A percentile compares a stretch with the other conserved stretches of the same genome.
phyloP scores from a whole-genome alignment of 352 stramenopile genomes.

The Elongisporangium prolatum region DNA sequence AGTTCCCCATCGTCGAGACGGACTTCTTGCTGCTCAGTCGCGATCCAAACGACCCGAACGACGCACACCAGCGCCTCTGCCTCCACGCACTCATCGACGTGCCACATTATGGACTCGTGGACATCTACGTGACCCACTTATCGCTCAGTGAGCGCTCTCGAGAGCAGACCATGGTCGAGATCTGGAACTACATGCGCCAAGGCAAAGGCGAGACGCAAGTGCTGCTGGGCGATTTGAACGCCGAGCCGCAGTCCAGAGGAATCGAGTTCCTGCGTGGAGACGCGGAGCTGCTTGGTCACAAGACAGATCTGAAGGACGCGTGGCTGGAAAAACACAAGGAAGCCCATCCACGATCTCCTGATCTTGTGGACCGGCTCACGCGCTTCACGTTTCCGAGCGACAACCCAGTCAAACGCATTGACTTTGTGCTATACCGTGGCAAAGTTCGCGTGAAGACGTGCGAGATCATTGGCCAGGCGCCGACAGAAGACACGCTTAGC shows the following conservation, averaged over 20 bases:
- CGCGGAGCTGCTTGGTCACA: slow-evolving; percentile 35
- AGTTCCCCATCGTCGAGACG: slow-evolving; percentile 69
- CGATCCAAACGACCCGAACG: slow-evolving; percentile 77
- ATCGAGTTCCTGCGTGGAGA: slow-evolving; percentile 79
- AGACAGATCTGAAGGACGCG: slow-evolving; percentile 72
- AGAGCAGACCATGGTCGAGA: slow-evolving; percentile 74
- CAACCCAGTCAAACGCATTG: slow-evolving; percentile 82
- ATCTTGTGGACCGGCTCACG: slow-evolving; percentile 30
- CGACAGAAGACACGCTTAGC: slow-evolving; percentile 54
- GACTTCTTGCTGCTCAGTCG: slow-evolving; percentile 80
- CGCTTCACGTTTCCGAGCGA: slow-evolving; percentile 87
- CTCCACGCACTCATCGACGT: slow-evolving; percentile 73
- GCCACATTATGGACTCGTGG: slow-evolving; percentile 56
- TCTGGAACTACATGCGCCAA: slow-evolving; percentile 75
- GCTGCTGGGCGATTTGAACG: slow-evolving; percentile 83
- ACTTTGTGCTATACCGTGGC: slow-evolving; percentile 76
- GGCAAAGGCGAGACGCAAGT: slow-evolving; percentile 64
- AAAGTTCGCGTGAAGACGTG: slow-evolving; percentile 60
- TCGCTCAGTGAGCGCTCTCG: slow-evolving; percentile 72
- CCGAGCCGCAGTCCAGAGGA: slow-evolving; percentile 74
- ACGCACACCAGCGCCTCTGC: slow-evolving; percentile 80
- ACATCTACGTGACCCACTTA: slow-evolving; percentile 87
- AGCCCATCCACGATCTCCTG: slow-evolving; percentile 42
- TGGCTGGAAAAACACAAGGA: slow-evolving; percentile 67
- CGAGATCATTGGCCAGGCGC: slow-evolving; percentile 70